Conservation (phyloP, 352 stramenopile species). For the Halophytophthora polymorphica region DNA sequence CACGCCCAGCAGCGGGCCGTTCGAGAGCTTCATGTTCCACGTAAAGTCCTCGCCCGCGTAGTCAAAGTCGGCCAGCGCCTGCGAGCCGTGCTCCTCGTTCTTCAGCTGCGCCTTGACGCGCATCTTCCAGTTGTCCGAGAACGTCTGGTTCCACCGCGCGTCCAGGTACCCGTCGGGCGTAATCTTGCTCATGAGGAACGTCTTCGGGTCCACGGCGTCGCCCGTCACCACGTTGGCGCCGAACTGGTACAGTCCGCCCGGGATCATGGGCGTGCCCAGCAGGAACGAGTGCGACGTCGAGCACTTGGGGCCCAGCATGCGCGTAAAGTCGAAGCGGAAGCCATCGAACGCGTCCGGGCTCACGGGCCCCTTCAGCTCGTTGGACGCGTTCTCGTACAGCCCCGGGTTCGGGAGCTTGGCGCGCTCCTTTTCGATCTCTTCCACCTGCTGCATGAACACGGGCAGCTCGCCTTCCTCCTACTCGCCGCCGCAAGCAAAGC, state of each 20-base stretch:
- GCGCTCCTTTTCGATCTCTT: constrained; percentile 77
- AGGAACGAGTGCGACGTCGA: constrained; percentile 84
- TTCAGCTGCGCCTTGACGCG: constrained; percentile 85
- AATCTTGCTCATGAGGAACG: constrained; percentile 85
- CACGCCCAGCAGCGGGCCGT: constrained; percentile 79
- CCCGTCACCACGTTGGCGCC: constrained; percentile 78
- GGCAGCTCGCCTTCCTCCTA: constrained; percentile 42
- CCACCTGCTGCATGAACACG: constrained; percentile 81
- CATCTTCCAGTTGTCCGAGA: constrained; percentile 79
- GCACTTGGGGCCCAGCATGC: constrained; percentile 76
- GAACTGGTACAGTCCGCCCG: constrained; percentile 83
- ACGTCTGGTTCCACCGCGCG: constrained; percentile 79
- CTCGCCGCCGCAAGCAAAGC: neutral
- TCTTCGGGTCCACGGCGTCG: constrained; percentile 75
- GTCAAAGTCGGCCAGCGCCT: constrained; percentile 82
- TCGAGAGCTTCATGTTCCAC: constrained; percentile 89
- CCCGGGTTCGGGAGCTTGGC: constrained; percentile 71
- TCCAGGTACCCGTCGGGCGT: constrained; percentile 83
- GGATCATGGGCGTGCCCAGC: constrained; percentile 81
- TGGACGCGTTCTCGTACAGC: constrained; percentile 81
- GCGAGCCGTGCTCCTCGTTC: constrained; percentile 70
- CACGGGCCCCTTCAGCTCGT: constrained; percentile 80
- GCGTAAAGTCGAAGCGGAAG: constrained; percentile 87
- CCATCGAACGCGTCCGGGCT: constrained; percentile 82
- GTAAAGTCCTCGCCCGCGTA: constrained; percentile 82